Evolutionary conservation across 129 eudicot species (phyloP).

Genomic region (Logfia minima): DNA sequence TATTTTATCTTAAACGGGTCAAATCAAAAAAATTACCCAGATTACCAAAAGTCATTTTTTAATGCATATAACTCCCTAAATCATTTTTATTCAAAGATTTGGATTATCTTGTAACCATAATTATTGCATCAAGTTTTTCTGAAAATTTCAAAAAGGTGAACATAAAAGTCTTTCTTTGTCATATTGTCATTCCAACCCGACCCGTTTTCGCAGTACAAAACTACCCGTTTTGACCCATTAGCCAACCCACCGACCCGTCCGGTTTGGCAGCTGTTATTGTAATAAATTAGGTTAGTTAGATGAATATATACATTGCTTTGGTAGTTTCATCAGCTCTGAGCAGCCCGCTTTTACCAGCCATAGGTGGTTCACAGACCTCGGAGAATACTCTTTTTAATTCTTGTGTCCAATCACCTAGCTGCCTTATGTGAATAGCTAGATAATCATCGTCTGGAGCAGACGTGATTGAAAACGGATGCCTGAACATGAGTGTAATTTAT

Average conservation of each 20-base stretch:
- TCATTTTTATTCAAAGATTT: background rate
- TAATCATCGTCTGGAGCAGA: slow-evolving; percentile 96
- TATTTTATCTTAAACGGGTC: slow-evolving; percentile 5
- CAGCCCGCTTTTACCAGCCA: slow-evolving; percentile 80
- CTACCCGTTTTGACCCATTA: background rate
- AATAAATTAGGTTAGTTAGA: background rate
- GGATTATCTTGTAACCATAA: background rate
- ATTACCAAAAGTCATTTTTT: background rate
- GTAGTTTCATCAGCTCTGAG: slow-evolving; percentile 94
- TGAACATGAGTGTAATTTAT: slow-evolving; percentile 21
- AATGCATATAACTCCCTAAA: background rate
- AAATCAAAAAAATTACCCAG: background rate
- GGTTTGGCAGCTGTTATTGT: background rate
- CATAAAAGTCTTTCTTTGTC: background rate
- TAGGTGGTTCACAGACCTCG: slow-evolving; percentile 84
- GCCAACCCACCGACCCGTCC: background rate
- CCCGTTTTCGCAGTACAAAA: background rate
- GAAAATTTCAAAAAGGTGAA: background rate
- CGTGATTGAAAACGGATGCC: slow-evolving; percentile 98
- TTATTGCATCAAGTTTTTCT: background rate
- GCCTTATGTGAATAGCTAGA: slow-evolving; percentile 84
- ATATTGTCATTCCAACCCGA: background rate
- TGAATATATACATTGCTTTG: slow-evolving; percentile 52
- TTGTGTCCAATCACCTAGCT: slow-evolving; percentile 96
- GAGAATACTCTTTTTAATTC: slow-evolving; percentile 79